A percentile compares a stretch with the other conserved stretches of the same genome.
These are phyloP conservation scores for Marchantia paleacea DNA, from an alignment of 225 moss, liverwort and hornwort genomes.

Conservation along the genomic window DNA sequence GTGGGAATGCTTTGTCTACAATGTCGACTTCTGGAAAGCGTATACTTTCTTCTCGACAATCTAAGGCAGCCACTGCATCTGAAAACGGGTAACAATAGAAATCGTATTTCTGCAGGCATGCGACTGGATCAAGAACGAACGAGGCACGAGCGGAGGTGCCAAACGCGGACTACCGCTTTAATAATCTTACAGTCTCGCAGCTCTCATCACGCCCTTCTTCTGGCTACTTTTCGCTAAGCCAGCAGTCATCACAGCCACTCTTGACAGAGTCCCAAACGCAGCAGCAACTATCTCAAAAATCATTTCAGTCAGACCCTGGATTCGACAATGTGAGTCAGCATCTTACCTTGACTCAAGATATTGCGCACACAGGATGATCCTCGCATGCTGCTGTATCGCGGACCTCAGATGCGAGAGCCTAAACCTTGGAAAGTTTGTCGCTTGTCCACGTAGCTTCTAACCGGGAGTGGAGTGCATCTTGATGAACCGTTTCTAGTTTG, in stretches of 20 bases:
- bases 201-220: conserved; percentile 22
- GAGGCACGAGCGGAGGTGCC: conserved; percentile 9
- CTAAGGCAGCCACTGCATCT: neutral
- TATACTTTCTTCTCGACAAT: neutral
- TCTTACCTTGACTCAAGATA: neutral
- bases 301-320: conserved; percentile 25
- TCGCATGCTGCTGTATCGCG: neutral
- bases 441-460: conserved; percentile 15
- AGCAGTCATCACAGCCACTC: conserved; percentile 33
- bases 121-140: conserved; percentile 16
- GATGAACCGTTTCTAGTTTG: conserved; percentile 8
- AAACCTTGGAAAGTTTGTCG: neutral
- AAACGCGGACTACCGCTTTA: conserved; percentile 14
- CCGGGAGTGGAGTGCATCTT: neutral
- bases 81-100: neutral
- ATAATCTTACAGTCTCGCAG: conserved; percentile 5
- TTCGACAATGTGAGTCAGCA: conserved; percentile 13
- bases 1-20: neutral
- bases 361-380: neutral
- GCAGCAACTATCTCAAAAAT: conserved; percentile 34
- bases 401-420: neutral
- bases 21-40: neutral
- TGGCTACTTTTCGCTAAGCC: conserved; percentile 32
- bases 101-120: conserved; percentile 15
- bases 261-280: conserved; percentile 29